Conservation (phyloP, 495 filamentous ascomycete species). For the Polyplosphaeria fusca region DNA sequence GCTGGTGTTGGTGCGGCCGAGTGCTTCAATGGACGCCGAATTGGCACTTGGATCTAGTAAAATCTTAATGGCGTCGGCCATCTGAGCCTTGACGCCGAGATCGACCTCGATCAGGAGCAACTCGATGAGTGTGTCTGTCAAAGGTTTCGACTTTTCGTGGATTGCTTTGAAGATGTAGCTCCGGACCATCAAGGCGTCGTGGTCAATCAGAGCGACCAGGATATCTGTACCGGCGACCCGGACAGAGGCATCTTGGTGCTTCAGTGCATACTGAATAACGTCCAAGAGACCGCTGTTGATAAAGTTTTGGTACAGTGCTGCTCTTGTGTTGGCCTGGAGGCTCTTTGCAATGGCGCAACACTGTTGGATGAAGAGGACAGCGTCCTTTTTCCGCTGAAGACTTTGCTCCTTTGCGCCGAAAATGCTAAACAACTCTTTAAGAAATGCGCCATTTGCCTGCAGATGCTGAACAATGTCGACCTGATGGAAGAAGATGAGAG, state of each 20-base stretch:
- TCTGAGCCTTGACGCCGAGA: conserved; percentile 90
- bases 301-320: conserved; percentile 82
- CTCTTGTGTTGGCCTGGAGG: conserved; percentile 74
- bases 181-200: conserved; percentile 91
- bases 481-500: conserved; percentile 97
- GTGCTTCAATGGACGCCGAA: conserved; percentile 53
- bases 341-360: conserved; percentile 94
- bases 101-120: conserved; percentile 87
- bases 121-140: conserved; percentile 93
- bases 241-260: conserved; percentile 76
- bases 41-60: conserved; percentile 76
- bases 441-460: conserved; percentile 70
- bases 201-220: conserved; percentile 88
- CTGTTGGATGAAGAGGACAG: conserved; percentile 93
- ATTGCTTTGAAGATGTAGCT: conserved; percentile 88
- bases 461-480: conserved; percentile 95
- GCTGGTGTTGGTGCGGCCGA: conserved; percentile 63
- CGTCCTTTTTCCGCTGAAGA: conserved; percentile 79
- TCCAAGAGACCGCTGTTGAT: conserved; percentile 80
- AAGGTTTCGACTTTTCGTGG: conserved; percentile 75
- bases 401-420: conserved; percentile 66
- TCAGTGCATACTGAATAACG: conserved; percentile 88
- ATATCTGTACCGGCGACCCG: conserved; percentile 93
- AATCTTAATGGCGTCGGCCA: conserved; percentile 93
- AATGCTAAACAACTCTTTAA: conserved; percentile 86